phyloP scores from a whole-genome alignment of 768 basidiomycete species.

The Cystofilobasidium capitatum region DNA sequence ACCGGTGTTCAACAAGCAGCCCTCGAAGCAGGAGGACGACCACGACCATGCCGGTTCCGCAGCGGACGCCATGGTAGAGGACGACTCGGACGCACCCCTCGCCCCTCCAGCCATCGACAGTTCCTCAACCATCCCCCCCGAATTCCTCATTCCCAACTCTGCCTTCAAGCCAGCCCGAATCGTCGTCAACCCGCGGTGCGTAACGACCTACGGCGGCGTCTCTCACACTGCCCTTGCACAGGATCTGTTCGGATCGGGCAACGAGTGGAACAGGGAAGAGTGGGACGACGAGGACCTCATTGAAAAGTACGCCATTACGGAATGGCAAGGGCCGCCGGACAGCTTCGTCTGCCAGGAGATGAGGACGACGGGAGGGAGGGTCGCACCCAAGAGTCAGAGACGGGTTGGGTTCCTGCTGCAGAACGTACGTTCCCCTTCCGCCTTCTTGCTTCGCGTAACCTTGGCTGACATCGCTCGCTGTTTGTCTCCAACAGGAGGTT shows the following conservation, averaged over 20 bases:
- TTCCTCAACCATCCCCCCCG: background rate
- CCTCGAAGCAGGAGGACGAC: conserved; percentile 43
- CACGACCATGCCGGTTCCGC: conserved; percentile 80
- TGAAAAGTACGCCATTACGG: conserved; percentile 68
- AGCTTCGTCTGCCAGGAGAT: conserved; percentile 85
- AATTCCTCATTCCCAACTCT: conserved; percentile 64
- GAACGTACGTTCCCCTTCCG: conserved; percentile 29
- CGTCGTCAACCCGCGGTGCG: conserved; percentile 88
- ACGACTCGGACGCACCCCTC: conserved; percentile 5
- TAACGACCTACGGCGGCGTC: conserved; percentile 96
- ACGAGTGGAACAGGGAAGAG: conserved; percentile 52
- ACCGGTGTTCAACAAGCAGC: conserved; percentile 5
- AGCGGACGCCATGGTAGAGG: conserved; percentile 71
- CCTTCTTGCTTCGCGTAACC: background rate
- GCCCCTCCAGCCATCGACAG: conserved; percentile 7
- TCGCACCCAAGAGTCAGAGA: conserved; percentile 40
- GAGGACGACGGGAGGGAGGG: conserved; percentile 43
- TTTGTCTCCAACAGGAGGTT: background rate
- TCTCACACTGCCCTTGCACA: conserved; percentile 91
- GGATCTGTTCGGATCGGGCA: conserved; percentile 69
- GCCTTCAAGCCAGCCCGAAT: conserved; percentile 82
- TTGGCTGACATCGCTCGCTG: background rate
- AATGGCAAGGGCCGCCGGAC: conserved; percentile 95
- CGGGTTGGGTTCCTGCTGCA: conserved; percentile 41
- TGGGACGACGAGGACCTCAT: conserved; percentile 37